phyloP scores from a whole-genome alignment of 2,329 filamentous ascomycete species.

The Botrytis sinoallii region DNA sequence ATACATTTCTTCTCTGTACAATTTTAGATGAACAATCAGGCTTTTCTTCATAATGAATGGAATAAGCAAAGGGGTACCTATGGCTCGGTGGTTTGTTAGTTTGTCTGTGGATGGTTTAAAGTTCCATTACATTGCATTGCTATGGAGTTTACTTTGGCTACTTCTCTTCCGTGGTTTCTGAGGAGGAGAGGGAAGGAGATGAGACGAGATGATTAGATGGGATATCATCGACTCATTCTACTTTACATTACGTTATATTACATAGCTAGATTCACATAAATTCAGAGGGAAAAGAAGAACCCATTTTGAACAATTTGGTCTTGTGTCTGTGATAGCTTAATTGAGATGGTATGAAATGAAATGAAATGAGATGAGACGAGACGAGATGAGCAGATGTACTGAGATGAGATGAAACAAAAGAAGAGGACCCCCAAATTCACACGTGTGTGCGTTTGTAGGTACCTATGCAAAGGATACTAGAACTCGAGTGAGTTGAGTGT shows the following conservation, averaged over 20 bases:
- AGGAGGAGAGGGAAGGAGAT: not conserved
- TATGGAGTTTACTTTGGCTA: not conserved
- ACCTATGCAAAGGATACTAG: no score
- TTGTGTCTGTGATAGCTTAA: not conserved
- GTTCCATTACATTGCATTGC: constrained; percentile 1
- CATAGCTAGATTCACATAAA: not conserved
- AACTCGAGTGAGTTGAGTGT: not conserved
- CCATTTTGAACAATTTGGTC: not conserved
- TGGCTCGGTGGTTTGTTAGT: not conserved
- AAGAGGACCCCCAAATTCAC: no score
- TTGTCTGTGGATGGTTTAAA: not conserved
- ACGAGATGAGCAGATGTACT: not conserved
- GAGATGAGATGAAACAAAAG: not conserved
- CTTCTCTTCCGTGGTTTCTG: not conserved
- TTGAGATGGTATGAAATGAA: not conserved
- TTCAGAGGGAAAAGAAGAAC: not conserved
- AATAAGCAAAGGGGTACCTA: not conserved
- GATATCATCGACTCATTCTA: not conserved
- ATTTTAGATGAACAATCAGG: not conserved
- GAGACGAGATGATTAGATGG: not conserved
- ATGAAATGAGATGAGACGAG: not conserved
- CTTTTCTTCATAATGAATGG: not conserved
- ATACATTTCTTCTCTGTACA: not conserved
- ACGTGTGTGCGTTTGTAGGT: not conserved
- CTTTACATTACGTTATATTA: not conserved